Base-by-base conservation (phyloP, 2,329 filamentous ascomycete genomes). In the Fusarium odoratissimum region DNA sequence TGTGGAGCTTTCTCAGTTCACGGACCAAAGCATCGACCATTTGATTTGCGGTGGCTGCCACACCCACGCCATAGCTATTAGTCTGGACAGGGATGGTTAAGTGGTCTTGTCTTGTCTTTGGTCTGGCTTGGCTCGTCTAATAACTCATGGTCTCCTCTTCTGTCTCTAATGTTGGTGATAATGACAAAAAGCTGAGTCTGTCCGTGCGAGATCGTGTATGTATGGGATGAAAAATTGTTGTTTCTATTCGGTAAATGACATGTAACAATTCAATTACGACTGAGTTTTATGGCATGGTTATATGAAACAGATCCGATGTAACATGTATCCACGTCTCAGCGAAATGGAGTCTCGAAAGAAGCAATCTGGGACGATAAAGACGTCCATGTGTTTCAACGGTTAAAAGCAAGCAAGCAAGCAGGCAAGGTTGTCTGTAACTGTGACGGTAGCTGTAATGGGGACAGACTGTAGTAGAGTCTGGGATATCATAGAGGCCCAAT, bases 1-100 rank as follows among this genome's bases (percentile, higher is more conserved):
- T 78, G 76, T 77, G 76, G 76, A 78, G 70, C 56, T 71, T 55
- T 35, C 37, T 35, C 37, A 73, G 62, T 38, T 37, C 58, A 68
- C 60, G 60, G 67, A 67, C 71, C 61, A 63, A 60, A 58, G 64
- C 64, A 63, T 60, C 25, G 67, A 59, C 59, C 60, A 60, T 60
- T 63, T 74, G 60, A 61, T 64, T 68, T 74, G 60, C 51, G 63
- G 67, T 62, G 65, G 61, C 56, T 71, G 65, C 63, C 67, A 76
- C 57, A n/a, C 60, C 41, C 65, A 75, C 62, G 41, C 59, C 33
- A 62, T 46, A 33, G 46, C 31, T 38, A 28, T 28, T 54, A 54
- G 33, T n/a, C 25, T 38, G 23, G 49, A 56, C 58, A 42, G 31
- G 51, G 51, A 46, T 62, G 40, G 48, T 48, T 56, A 63, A 41